phyloP scores from a whole-genome alignment of 257 asterid species.

The Osmanthus fragrans region DNA sequence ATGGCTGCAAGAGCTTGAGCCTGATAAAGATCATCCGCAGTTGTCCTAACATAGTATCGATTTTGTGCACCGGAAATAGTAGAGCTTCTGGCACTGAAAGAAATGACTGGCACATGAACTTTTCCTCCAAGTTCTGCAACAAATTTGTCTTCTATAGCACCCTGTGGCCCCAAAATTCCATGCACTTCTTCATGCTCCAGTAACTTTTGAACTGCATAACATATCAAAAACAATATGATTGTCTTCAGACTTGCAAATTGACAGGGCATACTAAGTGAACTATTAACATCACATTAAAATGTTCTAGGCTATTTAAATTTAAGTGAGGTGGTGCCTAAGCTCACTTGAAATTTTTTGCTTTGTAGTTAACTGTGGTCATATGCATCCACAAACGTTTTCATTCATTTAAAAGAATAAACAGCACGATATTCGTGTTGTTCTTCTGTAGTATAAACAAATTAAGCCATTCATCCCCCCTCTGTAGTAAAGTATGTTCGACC shows the following conservation, averaged over 20 bases:
- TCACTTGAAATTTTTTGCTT: too few species aligned
- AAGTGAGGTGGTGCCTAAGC: too few species aligned
- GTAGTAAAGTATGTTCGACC: too few species aligned
- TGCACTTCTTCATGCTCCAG: slow-evolving; percentile 48
- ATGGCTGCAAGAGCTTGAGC: slow-evolving; percentile 50
- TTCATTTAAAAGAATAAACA: too few species aligned
- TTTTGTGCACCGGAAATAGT: slow-evolving; percentile 15
- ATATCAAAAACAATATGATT: neutral
- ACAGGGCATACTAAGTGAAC: too few species aligned
- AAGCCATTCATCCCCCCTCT: too few species aligned
- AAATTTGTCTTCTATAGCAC: neutral
- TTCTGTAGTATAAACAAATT: too few species aligned
- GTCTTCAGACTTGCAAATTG: neutral
- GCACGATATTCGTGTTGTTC: too few species aligned
- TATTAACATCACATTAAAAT: too few species aligned
- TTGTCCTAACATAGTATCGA: slow-evolving; percentile 32
- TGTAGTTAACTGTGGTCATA: too few species aligned
- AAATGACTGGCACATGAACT: slow-evolving; percentile 45
- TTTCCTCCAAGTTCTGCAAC: slow-evolving; percentile 33
- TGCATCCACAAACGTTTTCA: too few species aligned
- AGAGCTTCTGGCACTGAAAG: slow-evolving; percentile 32
- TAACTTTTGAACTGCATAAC: slow-evolving; percentile 43
- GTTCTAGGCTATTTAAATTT: too few species aligned
- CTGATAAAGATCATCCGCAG: slow-evolving; percentile 37
- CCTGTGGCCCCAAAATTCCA: slow-evolving; percentile 29